Evolutionary conservation across 2,329 filamentous ascomycete genomes (phyloP).

Genomic region (Colletotrichum sublineola): DNA sequence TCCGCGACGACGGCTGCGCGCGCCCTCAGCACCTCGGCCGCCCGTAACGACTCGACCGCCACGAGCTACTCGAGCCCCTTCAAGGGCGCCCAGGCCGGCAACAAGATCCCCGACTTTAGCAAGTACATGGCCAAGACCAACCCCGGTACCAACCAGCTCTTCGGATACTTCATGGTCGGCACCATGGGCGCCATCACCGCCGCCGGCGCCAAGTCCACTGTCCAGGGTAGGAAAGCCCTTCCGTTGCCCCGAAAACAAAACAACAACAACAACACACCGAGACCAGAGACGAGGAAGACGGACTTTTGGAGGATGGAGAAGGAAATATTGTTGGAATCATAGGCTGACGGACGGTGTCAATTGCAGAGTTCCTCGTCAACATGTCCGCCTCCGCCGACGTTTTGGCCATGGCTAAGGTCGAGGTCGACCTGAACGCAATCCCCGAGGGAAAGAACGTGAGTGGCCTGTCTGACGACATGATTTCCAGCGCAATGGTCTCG

Average conservation of each 20-base stretch:
- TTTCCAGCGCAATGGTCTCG: too few species aligned
- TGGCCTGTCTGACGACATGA: conserved; percentile 44
- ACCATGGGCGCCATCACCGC: conserved; percentile 92
- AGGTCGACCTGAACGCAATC: conserved; percentile 92
- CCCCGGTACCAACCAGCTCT: conserved; percentile 83
- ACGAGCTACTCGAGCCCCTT: conserved; percentile 72
- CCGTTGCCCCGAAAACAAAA: not conserved
- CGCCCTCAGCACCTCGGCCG: conserved; percentile 68
- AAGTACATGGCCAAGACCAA: conserved; percentile 83
- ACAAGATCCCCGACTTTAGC: conserved; percentile 88
- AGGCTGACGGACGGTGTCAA: conserved; percentile 48
- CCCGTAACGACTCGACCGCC: conserved; percentile 60
- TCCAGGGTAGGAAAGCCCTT: conserved; percentile 81
- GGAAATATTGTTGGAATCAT: not conserved
- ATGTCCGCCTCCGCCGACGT: conserved; percentile 99
- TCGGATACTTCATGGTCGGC: conserved; percentile 99
- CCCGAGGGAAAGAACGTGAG: conserved; percentile 99
- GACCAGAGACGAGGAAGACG: not conserved
- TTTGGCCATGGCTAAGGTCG: conserved; percentile 98
- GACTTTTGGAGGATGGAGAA: too few species aligned
- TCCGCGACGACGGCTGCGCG: conserved; percentile 59
- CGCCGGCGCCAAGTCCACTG: conserved; percentile 95
- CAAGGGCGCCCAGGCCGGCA: conserved; percentile 71
- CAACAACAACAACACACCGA: not conserved
- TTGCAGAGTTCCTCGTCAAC: conserved; percentile 97